phyloP scores from a whole-genome alignment of 306 rosid species.

The Quercus parvula region DNA sequence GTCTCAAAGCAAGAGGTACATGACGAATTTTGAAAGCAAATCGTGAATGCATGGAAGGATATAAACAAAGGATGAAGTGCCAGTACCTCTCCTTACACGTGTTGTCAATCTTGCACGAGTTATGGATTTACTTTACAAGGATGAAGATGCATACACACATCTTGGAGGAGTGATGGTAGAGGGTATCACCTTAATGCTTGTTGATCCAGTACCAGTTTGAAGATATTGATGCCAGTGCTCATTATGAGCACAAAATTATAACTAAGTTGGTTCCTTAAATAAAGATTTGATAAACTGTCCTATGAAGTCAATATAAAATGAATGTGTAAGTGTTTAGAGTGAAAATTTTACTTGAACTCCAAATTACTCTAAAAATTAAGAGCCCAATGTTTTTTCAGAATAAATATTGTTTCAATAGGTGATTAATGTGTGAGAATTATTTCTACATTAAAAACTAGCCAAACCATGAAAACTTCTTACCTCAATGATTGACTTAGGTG shows the following conservation, averaged over 20 bases:
- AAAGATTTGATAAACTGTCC: neutral
- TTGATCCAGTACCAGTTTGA: neutral
- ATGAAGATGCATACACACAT: constrained; percentile 19
- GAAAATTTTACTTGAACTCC: no score
- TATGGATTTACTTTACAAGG: neutral
- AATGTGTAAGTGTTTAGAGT: no score
- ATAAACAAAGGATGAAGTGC: neutral
- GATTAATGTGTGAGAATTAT: no score
- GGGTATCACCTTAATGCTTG: neutral
- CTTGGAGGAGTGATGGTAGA: neutral
- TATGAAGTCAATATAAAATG: no score
- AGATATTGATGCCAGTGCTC: neutral
- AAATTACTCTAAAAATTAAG: no score
- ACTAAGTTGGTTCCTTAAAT: neutral
- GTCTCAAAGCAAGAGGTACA: neutral
- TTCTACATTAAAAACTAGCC: no score
- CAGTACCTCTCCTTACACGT: neutral
- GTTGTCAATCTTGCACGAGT: neutral
- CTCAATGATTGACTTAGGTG: no score
- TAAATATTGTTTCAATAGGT: no score
- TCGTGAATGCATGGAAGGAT: constrained; percentile 5
- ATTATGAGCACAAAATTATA: neutral
- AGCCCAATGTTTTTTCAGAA: no score
- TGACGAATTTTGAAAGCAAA: neutral
- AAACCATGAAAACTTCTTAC: no score